A percentile compares a stretch with the other conserved stretches of the same genome.
phyloP scores from a whole-genome alignment of 2,329 filamentous ascomycete species.

The Diaporthe destruens region DNA sequence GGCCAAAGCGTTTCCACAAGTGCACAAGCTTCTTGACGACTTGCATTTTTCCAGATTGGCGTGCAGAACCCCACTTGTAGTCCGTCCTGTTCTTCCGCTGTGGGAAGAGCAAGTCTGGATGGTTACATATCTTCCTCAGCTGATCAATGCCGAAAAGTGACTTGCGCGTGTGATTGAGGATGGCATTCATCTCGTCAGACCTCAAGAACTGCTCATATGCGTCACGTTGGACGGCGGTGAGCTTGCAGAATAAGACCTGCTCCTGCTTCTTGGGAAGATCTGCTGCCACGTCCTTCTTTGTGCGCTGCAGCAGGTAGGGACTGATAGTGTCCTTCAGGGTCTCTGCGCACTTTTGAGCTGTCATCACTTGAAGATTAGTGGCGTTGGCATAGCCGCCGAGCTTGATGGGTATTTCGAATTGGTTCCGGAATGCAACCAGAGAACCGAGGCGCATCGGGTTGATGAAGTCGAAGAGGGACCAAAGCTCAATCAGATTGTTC shows the following conservation, averaged over 20 bases:
- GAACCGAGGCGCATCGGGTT: constrained; percentile 96
- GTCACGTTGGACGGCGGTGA: constrained; percentile 82
- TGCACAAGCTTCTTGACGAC: constrained; percentile 89
- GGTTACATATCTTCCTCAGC: constrained; percentile 96
- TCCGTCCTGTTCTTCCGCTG: constrained; percentile 65
- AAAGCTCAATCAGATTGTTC: constrained; percentile 94
- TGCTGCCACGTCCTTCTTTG: constrained; percentile 93
- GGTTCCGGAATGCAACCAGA: constrained; percentile 87
- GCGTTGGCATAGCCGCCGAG: constrained; percentile 96
- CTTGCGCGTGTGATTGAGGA: constrained; percentile 80
- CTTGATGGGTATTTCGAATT: constrained; percentile 95
- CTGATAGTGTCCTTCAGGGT: constrained; percentile 94
- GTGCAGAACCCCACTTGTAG: constrained; percentile 82
- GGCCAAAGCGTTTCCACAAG: constrained; percentile 89
- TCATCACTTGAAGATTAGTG: constrained; percentile 93
- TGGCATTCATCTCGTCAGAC: constrained; percentile 88
- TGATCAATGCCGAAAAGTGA: constrained; percentile 92
- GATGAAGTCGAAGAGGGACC: constrained; percentile 98
- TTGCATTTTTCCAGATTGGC: constrained; percentile 94
- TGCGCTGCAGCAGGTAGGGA: constrained; percentile 90
- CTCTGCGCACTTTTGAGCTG: constrained; percentile 92
- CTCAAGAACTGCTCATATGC: constrained; percentile 85
- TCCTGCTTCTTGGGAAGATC: constrained; percentile 97
- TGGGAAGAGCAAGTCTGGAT: constrained; percentile 87
- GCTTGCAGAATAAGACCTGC: constrained; percentile 94